Percentiles rank a stretch among this genome's conserved stretches.
Evolutionary conservation across 2,329 filamentous ascomycete genomes (phyloP).

Genomic region (Incumbomyces delicatus): DNA sequence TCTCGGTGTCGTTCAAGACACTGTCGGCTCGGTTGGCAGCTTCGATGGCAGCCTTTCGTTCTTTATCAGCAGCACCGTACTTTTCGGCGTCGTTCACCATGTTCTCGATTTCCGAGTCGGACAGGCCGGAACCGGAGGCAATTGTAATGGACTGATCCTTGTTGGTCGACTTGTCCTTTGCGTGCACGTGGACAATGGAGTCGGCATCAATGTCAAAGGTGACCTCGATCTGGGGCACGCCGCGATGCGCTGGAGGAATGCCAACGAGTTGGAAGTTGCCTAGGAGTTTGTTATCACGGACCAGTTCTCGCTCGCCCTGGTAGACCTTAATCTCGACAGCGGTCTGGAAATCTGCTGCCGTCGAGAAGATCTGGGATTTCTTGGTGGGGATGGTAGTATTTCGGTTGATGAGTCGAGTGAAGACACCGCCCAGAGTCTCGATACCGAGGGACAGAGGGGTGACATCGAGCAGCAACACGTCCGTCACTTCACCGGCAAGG

Average conservation of each 20-base stretch:
- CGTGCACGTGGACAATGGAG: constrained; percentile 94
- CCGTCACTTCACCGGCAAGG: constrained; percentile 91
- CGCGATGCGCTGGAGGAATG: constrained; percentile 90
- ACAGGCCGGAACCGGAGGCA: constrained; percentile 92
- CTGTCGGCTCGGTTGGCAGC: constrained; percentile 94
- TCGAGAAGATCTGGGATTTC: constrained; percentile 98
- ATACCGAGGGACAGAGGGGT: constrained; percentile 96
- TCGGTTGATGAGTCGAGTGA: constrained; percentile 95
- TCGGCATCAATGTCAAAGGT: constrained; percentile 98
- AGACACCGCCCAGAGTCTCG: constrained; percentile 94
- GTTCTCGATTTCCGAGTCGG: constrained; percentile 84
- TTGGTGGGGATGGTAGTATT: constrained; percentile 99
- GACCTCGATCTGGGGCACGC: constrained; percentile 93
- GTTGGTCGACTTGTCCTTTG: constrained; percentile 98
- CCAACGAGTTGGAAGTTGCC: constrained; percentile 99
- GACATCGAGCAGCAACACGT: constrained; percentile 88
- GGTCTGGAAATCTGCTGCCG: constrained; percentile 94
- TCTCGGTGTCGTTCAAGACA: constrained; percentile 94
- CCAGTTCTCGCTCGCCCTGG: constrained; percentile 99
- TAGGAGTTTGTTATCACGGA: constrained; percentile 95
- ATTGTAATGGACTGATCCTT: constrained; percentile 99
- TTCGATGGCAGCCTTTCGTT: constrained; percentile 92
- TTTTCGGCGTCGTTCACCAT: constrained; percentile 98
- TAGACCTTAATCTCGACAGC: constrained; percentile 99
- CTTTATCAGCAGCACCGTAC: constrained; percentile 89